phyloP scores from a whole-genome alignment of 805 yeast genomes.

The Schwanniomyces yamadae region DNA sequence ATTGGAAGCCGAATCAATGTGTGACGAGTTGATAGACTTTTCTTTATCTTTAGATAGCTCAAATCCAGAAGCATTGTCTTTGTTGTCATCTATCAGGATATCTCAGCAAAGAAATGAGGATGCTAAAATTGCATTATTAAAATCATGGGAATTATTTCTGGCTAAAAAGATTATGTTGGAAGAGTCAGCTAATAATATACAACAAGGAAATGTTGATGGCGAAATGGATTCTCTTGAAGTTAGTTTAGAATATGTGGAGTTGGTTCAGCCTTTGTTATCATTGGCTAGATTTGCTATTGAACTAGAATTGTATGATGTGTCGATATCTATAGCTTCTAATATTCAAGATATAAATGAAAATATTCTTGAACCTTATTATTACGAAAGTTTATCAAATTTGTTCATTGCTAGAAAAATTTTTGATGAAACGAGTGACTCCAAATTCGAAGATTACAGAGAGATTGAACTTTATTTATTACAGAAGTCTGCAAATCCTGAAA shows the following conservation, averaged over 20 bases:
- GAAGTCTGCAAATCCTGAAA: constrained; percentile 24
- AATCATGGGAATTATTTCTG: constrained; percentile 72
- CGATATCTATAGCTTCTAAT: constrained; percentile 60
- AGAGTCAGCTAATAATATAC: constrained; percentile 27
- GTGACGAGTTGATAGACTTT: constrained; percentile 67
- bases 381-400: constrained; percentile 75
- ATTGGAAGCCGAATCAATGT: constrained; percentile 76
- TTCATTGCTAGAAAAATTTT: constrained; percentile 34
- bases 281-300: constrained; percentile 77
- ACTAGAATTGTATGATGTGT: constrained; percentile 66
- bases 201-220: constrained; percentile 13
- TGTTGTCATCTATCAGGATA: constrained; percentile 82
- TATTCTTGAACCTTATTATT: constrained; percentile 75
- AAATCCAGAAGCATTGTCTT: constrained; percentile 79
- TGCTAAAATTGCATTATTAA: constrained; percentile 63
- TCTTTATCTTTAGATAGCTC: constrained; percentile 58
- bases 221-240: constrained; percentile 43
- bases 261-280: constrained; percentile 71
- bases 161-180: constrained; percentile 50
- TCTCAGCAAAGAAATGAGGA: constrained; percentile 78
- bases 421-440: constrained; percentile 23
- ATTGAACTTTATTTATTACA: constrained; percentile 21
- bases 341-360: constrained; percentile 82
- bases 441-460: constrained; percentile 42
- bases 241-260: constrained; percentile 56